These are phyloP conservation scores for Penicillium hesseltinei DNA, from an alignment of 2,329 filamentous ascomycete species.

Conservation along the genomic window DNA sequence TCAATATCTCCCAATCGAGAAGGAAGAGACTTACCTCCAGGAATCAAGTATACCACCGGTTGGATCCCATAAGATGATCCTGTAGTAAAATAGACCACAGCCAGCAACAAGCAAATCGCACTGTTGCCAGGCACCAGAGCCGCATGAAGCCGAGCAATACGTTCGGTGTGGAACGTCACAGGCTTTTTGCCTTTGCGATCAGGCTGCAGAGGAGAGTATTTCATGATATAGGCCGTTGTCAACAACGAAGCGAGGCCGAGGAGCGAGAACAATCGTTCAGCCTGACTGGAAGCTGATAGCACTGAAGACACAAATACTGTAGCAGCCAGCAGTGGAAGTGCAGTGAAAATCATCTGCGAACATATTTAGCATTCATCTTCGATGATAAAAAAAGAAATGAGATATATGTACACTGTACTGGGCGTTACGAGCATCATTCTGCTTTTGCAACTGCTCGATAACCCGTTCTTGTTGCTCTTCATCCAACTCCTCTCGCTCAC, in stretches of 20 bases:
- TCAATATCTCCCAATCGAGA: slow-evolving; percentile 9
- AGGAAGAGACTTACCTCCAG: slow-evolving; percentile 34
- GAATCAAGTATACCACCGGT: slow-evolving; percentile 36
- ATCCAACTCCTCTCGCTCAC: slow-evolving; percentile 64
- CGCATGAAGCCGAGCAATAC: slow-evolving; percentile 19
- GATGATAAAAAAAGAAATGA: not conserved
- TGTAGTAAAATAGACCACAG: slow-evolving; percentile 27
- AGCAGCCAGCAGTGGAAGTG: slow-evolving; percentile 35
- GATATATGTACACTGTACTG: slow-evolving; percentile 39
- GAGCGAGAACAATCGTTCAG: slow-evolving; percentile 30
- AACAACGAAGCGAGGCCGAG: slow-evolving; percentile 38
- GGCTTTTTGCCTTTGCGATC: slow-evolving; percentile 34
- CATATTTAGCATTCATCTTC: not conserved
- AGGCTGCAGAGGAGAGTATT: slow-evolving; percentile 27
- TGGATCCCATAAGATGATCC: slow-evolving; percentile 20
- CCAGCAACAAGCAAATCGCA: slow-evolving; percentile 31
- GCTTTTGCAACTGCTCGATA: slow-evolving; percentile 36
- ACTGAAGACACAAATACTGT: slow-evolving; percentile 34
- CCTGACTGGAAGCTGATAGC: slow-evolving; percentile 22
- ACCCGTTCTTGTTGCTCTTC: slow-evolving; percentile 59
- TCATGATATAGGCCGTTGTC: slow-evolving; percentile 41
- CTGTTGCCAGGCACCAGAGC: slow-evolving; percentile 30
- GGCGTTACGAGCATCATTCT: slow-evolving; percentile 41
- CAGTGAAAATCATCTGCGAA: slow-evolving; percentile 36
- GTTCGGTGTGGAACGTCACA: slow-evolving; percentile 19